These are phyloP conservation scores for Udeniomyces megalosporus DNA, from an alignment of 768 basidiomycete species.

Conservation along the genomic window DNA sequence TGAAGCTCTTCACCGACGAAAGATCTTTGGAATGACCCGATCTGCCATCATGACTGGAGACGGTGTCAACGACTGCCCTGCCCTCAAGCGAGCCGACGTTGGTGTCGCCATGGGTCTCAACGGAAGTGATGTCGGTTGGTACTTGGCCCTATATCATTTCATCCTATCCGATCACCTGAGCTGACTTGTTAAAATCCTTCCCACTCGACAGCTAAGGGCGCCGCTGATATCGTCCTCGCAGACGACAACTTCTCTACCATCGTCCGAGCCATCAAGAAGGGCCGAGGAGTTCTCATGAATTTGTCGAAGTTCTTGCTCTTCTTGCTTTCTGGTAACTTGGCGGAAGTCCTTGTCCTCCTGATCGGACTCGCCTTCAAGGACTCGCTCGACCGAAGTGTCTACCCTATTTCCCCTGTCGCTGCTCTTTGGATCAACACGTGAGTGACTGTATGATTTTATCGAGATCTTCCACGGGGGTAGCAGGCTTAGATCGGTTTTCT, in stretches of 20 bases:
- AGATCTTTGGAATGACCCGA: slow-evolving; percentile 24
- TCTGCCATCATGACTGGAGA: slow-evolving; percentile 41
- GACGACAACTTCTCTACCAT: slow-evolving; percentile 54
- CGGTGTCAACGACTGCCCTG: slow-evolving; percentile 46
- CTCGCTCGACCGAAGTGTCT: slow-evolving; percentile 36
- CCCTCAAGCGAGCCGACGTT: slow-evolving; percentile 43
- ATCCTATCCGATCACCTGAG: neutral
- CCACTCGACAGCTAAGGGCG: slow-evolving; percentile 34
- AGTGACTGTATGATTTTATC: too few species aligned
- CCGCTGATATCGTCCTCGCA: slow-evolving; percentile 47
- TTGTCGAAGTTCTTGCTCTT: slow-evolving; percentile 44
- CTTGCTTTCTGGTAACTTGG: slow-evolving; percentile 41
- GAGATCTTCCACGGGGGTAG: too few species aligned
- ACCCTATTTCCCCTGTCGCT: slow-evolving; percentile 42
- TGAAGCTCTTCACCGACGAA: slow-evolving; percentile 42
- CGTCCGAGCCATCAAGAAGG: slow-evolving; percentile 47
- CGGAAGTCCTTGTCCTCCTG: slow-evolving; percentile 41
- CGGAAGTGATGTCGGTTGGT: slow-evolving; percentile 45
- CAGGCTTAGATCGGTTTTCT: neutral
- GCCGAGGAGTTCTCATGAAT: slow-evolving; percentile 45
- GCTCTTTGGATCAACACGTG: slow-evolving; percentile 25
- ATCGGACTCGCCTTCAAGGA: slow-evolving; percentile 46
- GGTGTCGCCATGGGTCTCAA: slow-evolving; percentile 47
- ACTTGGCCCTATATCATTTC: slow-evolving; percentile 17
- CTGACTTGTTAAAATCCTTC: neutral